These are phyloP conservation scores for Leishmania tarentolae DNA, from an alignment of 208 protist species.

Conservation along the genomic window DNA sequence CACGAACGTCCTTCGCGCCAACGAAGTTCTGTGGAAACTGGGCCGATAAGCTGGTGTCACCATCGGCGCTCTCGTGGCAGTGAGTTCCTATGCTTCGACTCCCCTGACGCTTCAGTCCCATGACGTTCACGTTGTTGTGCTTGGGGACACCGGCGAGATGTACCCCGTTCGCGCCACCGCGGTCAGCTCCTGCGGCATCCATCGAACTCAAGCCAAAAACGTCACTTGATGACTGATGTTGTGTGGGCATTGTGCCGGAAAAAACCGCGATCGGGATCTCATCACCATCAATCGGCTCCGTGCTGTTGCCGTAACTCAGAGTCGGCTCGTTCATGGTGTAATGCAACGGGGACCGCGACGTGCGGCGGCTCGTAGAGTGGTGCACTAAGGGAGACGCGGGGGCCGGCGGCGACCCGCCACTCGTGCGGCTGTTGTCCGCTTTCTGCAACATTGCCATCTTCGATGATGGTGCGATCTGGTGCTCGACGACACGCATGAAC, in stretches of 20 bases:
- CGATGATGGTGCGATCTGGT: constrained; percentile 9
- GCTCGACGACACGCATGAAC: constrained; percentile 57
- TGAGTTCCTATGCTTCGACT: neutral
- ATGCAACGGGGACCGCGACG: constrained; percentile 28
- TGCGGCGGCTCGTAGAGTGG: constrained; percentile 17
- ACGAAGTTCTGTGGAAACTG: too few species aligned
- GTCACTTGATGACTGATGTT: neutral
- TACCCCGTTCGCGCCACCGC: neutral
- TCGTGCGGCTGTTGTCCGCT: neutral
- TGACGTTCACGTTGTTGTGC: constrained; percentile 2
- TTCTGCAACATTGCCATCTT: neutral
- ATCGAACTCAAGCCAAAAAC: neutral
- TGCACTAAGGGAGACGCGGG: neutral
- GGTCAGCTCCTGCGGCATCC: neutral
- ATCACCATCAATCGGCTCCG: constrained; percentile 8
- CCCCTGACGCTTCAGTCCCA: neutral
- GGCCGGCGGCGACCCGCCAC: too few species aligned
- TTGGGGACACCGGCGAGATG: neutral
- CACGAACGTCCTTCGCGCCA: too few species aligned
- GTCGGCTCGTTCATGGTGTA: constrained; percentile 18
- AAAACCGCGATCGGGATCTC: neutral
- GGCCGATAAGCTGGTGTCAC: neutral
- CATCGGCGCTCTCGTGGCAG: neutral
- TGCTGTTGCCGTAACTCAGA: constrained; percentile 24
- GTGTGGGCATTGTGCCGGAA: neutral